Evolutionary conservation across 75 land plant genomes (phyloP), one percentile per base, ranked within the genome.

Genomic region (Pinus taeda): DNA sequence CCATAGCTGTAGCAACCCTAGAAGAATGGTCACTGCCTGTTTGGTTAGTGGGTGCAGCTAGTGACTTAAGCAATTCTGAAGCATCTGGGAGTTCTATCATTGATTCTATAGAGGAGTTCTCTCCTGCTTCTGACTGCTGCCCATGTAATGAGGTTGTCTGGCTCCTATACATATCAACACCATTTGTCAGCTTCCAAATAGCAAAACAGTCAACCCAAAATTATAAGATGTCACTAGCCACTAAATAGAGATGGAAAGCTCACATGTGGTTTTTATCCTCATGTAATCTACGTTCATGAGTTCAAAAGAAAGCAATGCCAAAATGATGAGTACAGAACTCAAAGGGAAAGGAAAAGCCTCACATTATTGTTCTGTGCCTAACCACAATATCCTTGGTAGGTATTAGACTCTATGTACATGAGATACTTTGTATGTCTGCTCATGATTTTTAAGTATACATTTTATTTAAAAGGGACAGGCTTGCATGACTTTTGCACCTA

Each of bases 61-160:
- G 81, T 49, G 86, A 83, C 57, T 72, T 77, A 64, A 90, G 72
- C 21, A 90, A 83, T 33, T 80, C 21, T 39, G 88, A 77, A 17
- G 86, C 92, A 83, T 90, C 88, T 5, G 90, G 92, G 75, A 90
- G 92, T 58, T 61, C 67, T 49, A 73, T 74, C 4, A 75, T 36
- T 3, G 88, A 22, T 15, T 76, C 73, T 59, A n/a, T 11, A 3
- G 75, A 21, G 7, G 79, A 72, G 15, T 36, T 57, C 9, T 29
- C 26, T 15, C 45, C 42, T 22, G 14, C 73, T 53, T 72, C 75
- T 63, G 60, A 36, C 36, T 69, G 67, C 11, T 81, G 77, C 64
- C 17, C 29, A 15, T 65, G 65, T 60, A 57, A 33, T 29, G 78
- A 60, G 1, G 61, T 42, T 37, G 64, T 69, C 53, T 57, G 71